phyloP scores from a whole-genome alignment of 2,329 filamentous ascomycete genomes.

The Lachnellula hyalina region DNA sequence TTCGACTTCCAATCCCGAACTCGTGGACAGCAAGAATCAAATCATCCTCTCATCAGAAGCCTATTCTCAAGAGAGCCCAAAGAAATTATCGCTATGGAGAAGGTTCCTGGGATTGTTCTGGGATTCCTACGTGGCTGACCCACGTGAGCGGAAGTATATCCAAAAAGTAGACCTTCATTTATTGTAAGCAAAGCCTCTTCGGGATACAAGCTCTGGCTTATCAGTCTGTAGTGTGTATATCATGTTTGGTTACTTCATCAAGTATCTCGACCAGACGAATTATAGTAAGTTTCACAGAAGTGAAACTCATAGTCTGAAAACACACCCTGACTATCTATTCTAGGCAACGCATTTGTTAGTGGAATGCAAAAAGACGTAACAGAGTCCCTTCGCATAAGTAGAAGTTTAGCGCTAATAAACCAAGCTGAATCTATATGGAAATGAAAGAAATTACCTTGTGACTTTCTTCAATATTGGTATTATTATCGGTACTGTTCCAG shows the following conservation, averaged over 20 bases:
- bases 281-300: conserved; percentile 2
- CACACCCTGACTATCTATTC: conserved; percentile 9
- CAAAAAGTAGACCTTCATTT: conserved; percentile 5
- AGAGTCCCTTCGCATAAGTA: background rate
- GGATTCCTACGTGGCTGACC: conserved; percentile 1
- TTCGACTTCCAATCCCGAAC: too few relatives aligned
- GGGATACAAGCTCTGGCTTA: background rate
- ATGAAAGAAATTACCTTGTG: conserved; percentile 36
- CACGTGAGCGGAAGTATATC: conserved; percentile 8
- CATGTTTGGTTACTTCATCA: conserved; percentile 13
- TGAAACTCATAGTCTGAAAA: conserved; percentile 5
- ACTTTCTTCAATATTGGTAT: conserved; percentile 47
- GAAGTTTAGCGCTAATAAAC: background rate
- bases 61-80: too few relatives aligned
- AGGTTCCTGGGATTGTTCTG: background rate
- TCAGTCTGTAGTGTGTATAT: background rate
- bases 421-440: conserved; percentile 32
- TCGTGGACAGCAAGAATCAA: too few relatives aligned
- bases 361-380: conserved; percentile 33
- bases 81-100: background rate
- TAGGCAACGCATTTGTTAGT: conserved; percentile 35
- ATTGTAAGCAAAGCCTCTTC: conserved; percentile 2
- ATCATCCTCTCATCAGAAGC: too few relatives aligned
- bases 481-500: conserved; percentile 39
- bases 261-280: conserved; percentile 12